phyloP scores from a whole-genome alignment of 345 rosid species.

The Litchi chinensis region DNA sequence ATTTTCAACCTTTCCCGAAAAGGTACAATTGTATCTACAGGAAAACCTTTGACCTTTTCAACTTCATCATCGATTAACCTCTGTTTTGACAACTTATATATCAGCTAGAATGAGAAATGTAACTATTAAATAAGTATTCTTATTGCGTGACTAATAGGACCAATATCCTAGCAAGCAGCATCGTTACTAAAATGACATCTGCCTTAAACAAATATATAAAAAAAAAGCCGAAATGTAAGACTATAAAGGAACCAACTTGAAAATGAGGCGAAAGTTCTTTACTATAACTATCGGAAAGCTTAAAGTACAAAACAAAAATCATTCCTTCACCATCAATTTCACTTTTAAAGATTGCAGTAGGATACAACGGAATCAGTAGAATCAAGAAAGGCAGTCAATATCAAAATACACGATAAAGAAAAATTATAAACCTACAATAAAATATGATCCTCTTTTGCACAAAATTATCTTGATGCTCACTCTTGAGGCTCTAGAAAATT shows the following conservation, averaged over 20 bases:
- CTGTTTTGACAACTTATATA: conserved; percentile 39
- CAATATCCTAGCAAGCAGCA: background rate
- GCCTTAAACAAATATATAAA: background rate
- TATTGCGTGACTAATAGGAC: background rate
- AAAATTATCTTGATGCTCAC: conserved; percentile 10
- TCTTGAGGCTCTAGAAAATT: background rate
- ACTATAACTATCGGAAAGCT: conserved; percentile 50
- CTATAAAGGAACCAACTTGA: conserved; percentile 26
- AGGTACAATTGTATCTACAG: conserved; percentile 67
- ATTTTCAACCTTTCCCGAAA: conserved; percentile 94
- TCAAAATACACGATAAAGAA: conserved; percentile 7
- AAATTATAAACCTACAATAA: background rate
- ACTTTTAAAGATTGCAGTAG: conserved; percentile 53
- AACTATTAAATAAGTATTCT: no score
- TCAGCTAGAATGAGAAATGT: background rate
- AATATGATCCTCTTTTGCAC: background rate
- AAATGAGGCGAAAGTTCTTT: conserved; percentile 46
- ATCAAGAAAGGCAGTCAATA: background rate
- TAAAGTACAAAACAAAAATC: conserved; percentile 58
- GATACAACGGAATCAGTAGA: conserved; percentile 83
- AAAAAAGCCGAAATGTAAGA: background rate
- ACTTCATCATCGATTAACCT: conserved; percentile 82
- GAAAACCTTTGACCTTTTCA: conserved; percentile 89
- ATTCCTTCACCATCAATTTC: conserved; percentile 66
- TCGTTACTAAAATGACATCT: background rate